A percentile compares a stretch with the other conserved stretches of the same genome.
These are phyloP conservation scores for Aureococcus anophagefferens DNA, from an alignment of 108 stramenopile species.

Conservation along the genomic window DNA sequence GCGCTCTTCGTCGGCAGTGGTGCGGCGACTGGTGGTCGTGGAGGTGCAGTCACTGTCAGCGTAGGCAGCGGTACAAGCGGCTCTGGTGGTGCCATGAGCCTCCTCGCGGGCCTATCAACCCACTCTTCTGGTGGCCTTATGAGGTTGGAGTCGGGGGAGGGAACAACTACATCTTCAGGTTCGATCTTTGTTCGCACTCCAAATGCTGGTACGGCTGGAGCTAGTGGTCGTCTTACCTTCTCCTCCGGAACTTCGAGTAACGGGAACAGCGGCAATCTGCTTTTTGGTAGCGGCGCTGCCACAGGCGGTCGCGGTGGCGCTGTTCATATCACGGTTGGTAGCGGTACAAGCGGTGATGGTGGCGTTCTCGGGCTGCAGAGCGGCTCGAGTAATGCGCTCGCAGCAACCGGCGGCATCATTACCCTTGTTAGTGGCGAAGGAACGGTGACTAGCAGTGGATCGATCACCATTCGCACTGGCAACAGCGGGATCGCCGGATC, in stretches of 20 bases:
- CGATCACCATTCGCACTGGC: constrained; percentile 17
- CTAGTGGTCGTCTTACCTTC: not conserved
- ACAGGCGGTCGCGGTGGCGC: not conserved
- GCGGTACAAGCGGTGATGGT: constrained; percentile 3
- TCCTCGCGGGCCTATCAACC: not conserved
- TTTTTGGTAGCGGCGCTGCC: not conserved
- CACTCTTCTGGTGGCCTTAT: not conserved
- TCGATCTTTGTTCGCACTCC: not conserved
- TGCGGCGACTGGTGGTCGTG: not conserved
- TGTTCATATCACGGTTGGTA: not conserved
- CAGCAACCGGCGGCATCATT: not conserved
- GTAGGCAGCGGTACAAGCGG: constrained; percentile 1
- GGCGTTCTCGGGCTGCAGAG: not conserved
- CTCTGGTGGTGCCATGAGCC: not conserved
- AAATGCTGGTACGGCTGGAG: not conserved
- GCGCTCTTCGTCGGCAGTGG: not conserved
- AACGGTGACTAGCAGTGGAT: constrained; percentile 11
- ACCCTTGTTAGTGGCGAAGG: constrained; percentile 5
- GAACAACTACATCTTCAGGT: not conserved
- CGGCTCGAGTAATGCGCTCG: too few relatives aligned
- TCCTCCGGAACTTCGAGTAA: not conserved
- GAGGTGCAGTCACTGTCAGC: constrained; percentile 1
- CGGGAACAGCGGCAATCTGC: not conserved
- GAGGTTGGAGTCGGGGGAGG: not conserved
- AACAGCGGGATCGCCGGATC: constrained; percentile 1